A percentile compares a stretch with the other conserved stretches of the same genome.
Conservation (phyloP, 495 filamentous ascomycete genomes). For the Trichoderma virens region DNA sequence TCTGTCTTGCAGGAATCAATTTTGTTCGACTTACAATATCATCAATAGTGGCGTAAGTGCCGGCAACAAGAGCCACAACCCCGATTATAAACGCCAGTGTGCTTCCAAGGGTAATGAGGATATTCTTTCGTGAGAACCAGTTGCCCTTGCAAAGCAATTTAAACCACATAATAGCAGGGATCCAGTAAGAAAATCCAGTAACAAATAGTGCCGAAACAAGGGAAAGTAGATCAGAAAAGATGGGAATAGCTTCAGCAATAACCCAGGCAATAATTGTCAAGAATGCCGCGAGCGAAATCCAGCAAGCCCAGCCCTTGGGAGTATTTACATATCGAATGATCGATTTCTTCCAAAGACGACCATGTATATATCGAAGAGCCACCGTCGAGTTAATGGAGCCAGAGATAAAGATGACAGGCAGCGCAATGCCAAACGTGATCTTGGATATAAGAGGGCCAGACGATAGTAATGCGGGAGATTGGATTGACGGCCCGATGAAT, state of each 20-base stretch:
- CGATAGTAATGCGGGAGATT: slow-evolving; percentile 62
- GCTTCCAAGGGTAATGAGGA: slow-evolving; percentile 39
- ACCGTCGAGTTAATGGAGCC: slow-evolving; percentile 54
- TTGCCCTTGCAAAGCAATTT: slow-evolving; percentile 43
- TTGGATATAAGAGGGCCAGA: slow-evolving; percentile 53
- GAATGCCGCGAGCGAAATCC: slow-evolving; percentile 43
- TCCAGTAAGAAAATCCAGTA: slow-evolving; percentile 44
- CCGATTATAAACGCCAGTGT: slow-evolving; percentile 46
- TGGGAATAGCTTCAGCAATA: slow-evolving; percentile 51
- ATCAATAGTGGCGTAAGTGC: slow-evolving; percentile 50
- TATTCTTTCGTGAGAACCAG: slow-evolving; percentile 36
- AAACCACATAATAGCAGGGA: slow-evolving; percentile 46
- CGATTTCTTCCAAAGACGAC: slow-evolving; percentile 36
- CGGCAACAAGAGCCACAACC: slow-evolving; percentile 43
- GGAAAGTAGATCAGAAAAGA: slow-evolving; percentile 49
- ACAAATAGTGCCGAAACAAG: slow-evolving; percentile 39
- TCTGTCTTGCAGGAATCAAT: not conserved
- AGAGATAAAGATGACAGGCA: slow-evolving; percentile 55
- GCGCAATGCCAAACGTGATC: slow-evolving; percentile 58
- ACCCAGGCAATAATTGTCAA: slow-evolving; percentile 48
- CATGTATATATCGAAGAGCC: slow-evolving; percentile 46
- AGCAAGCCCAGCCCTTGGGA: slow-evolving; percentile 17
- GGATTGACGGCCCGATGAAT: slow-evolving; percentile 58
- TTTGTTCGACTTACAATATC: slow-evolving; percentile 48
- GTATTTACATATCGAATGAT: slow-evolving; percentile 29